Percentiles rank a stretch among this genome's conserved stretches.
phyloP scores from a whole-genome alignment of 2,329 filamentous ascomycete genomes.

The Emmonsiellopsis sp. region DNA sequence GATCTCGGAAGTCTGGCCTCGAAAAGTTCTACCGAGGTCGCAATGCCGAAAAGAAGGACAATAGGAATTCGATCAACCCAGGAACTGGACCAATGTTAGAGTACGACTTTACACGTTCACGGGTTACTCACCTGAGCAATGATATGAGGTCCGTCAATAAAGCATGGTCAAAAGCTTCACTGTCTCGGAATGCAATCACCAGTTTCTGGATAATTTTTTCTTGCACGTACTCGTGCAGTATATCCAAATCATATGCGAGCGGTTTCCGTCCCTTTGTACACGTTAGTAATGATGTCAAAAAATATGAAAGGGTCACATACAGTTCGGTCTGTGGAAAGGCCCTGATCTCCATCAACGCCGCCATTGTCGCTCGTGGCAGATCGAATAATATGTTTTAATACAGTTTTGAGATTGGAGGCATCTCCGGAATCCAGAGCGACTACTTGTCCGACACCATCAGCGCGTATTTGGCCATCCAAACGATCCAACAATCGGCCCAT shows the following conservation, averaged over 20 bases:
- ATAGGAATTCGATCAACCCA: constrained; percentile 56
- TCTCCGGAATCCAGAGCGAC: constrained; percentile 36
- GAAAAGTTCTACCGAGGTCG: constrained; percentile 55
- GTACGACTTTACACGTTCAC: not conserved
- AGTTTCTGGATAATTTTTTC: constrained; percentile 29
- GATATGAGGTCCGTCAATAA: constrained; percentile 38
- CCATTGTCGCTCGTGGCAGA: constrained; percentile 27
- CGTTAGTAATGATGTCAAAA: constrained; percentile 6
- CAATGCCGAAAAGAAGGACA: constrained; percentile 50
- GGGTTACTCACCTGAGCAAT: constrained; percentile 28
- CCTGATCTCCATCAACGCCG: constrained; percentile 30
- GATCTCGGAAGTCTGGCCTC: constrained; percentile 48
- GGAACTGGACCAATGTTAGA: constrained; percentile 34
- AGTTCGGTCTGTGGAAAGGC: constrained; percentile 29
- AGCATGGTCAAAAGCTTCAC: constrained; percentile 38
- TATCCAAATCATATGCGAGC: constrained; percentile 38
- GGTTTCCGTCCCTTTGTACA: constrained; percentile 28
- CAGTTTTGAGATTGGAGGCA: constrained; percentile 37
- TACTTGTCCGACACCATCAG: constrained; percentile 25
- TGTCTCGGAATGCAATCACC: constrained; percentile 37
- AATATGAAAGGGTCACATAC: constrained; percentile 17
- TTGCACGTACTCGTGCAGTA: constrained; percentile 35
- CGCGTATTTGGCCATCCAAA: constrained; percentile 26
- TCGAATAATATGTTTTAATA: constrained; percentile 39
- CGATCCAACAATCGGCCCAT: constrained; percentile 29